Percentiles rank a stretch among this genome's conserved stretches.
These are phyloP conservation scores for Apophysomyces trapeziformis DNA, from an alignment of 371 early-diverging fungal species.

Conservation along the genomic window DNA sequence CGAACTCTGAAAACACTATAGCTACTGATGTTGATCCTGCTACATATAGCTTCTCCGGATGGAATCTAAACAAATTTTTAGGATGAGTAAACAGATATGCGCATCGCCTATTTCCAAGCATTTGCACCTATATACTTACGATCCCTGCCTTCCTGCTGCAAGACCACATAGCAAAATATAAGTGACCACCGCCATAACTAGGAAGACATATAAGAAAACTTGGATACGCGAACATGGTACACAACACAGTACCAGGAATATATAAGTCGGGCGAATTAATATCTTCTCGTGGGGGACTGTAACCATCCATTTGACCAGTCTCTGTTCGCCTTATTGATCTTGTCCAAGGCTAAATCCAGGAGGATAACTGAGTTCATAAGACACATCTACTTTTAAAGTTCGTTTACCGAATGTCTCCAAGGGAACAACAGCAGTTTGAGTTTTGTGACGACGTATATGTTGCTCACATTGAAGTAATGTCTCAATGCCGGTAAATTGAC, in stretches of 20 bases:
- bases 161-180: slow-evolving; percentile 92
- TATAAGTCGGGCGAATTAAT: slow-evolving; percentile 97
- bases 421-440: slow-evolving; percentile 92
- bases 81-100: background rate
- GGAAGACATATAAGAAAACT: background rate
- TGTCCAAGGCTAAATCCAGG: slow-evolving; percentile 71
- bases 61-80: slow-evolving; percentile 62
- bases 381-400: slow-evolving; percentile 78
- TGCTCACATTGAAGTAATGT: slow-evolving; percentile 97
- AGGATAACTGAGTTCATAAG: slow-evolving; percentile 35
- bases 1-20: slow-evolving; percentile 80
- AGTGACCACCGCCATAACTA: slow-evolving; percentile 93
- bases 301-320: slow-evolving; percentile 87
- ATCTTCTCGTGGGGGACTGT: slow-evolving; percentile 87
- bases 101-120: too few relatives aligned
- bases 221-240: background rate
- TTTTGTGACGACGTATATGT: slow-evolving; percentile 92
- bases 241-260: slow-evolving; percentile 74
- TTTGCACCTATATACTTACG: slow-evolving; percentile 39
- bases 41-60: slow-evolving; percentile 89
- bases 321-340: slow-evolving; percentile 80
- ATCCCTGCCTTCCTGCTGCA: slow-evolving; percentile 63
- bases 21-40: slow-evolving; percentile 89
- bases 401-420: slow-evolving; percentile 84
- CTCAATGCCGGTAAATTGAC: slow-evolving; percentile 86